A percentile compares a stretch with the other conserved stretches of the same genome.
Evolutionary conservation across 2,329 filamentous ascomycete species (phyloP).

Genomic region (Xylariaceae sp.): DNA sequence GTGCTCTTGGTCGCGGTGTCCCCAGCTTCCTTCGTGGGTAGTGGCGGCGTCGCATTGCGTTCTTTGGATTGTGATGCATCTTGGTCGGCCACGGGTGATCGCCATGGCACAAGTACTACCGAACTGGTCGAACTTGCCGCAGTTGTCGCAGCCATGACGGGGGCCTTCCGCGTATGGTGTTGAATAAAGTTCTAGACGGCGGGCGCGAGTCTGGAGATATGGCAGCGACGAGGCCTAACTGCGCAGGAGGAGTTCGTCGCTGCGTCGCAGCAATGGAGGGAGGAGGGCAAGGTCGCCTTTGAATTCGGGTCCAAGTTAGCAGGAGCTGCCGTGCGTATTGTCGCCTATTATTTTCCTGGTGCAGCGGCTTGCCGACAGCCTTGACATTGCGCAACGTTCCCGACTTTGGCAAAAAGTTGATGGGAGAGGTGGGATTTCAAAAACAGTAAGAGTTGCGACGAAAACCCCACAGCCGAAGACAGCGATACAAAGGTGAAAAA

Average conservation of each 20-base stretch:
- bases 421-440: too few species aligned
- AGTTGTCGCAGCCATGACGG: conserved; percentile 4
- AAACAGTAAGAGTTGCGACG: too few species aligned
- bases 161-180: background rate
- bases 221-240: background rate
- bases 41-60: background rate
- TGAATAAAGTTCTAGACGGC: background rate
- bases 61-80: conserved; percentile 6
- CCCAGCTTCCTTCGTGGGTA: background rate
- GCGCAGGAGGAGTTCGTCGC: background rate
- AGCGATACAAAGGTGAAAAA: too few species aligned
- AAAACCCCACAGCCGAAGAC: too few species aligned
- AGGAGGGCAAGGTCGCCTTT: background rate
- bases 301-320: background rate
- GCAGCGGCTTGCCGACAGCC: background rate
- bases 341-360: background rate
- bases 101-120: background rate
- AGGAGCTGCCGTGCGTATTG: background rate
- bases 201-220: background rate
- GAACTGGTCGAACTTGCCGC: background rate
- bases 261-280: background rate
- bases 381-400: background rate
- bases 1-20: background rate
- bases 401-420: background rate
- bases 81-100: background rate